phyloP scores from a whole-genome alignment of 495 filamentous ascomycete species.

The Neurospora sp. region DNA sequence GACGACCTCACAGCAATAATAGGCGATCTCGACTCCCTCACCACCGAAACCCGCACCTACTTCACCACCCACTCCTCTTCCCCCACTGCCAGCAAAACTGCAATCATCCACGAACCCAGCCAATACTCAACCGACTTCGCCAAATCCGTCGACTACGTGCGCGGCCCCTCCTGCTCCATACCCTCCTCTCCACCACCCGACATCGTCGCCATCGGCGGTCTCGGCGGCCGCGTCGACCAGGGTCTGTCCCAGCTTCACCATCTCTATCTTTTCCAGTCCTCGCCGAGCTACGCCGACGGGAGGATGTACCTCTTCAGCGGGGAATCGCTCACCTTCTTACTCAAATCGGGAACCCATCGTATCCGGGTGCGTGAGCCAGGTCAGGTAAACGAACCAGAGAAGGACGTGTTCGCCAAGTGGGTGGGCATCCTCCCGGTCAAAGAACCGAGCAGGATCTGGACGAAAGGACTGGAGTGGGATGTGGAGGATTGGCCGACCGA shows the following conservation, averaged over 20 bases:
- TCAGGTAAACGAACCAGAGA: not conserved
- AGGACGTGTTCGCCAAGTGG: slow-evolving; percentile 46
- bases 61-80: slow-evolving; percentile 46
- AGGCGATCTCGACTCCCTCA: slow-evolving; percentile 84
- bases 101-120: slow-evolving; percentile 57
- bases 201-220: slow-evolving; percentile 67
- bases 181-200: slow-evolving; percentile 19
- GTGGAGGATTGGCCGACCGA: slow-evolving; percentile 67
- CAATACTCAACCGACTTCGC: slow-evolving; percentile 74
- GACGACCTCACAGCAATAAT: slow-evolving; percentile 59
- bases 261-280: slow-evolving; percentile 49
- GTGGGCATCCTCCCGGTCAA: slow-evolving; percentile 80
- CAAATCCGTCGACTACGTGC: slow-evolving; percentile 47
- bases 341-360: slow-evolving; percentile 54
- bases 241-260: slow-evolving; percentile 80
- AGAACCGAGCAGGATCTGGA: slow-evolving; percentile 61
- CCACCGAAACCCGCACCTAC: slow-evolving; percentile 42
- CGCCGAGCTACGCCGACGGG: slow-evolving; percentile 32
- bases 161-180: slow-evolving; percentile 3
- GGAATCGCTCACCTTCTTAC: slow-evolving; percentile 69
- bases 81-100: slow-evolving; percentile 25
- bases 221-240: slow-evolving; percentile 87
- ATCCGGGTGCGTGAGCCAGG: slow-evolving; percentile 52
- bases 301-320: slow-evolving; percentile 64
- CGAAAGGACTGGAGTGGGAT: slow-evolving; percentile 81